Conservation (phyloP, 441 rosid genomes). For the Populus hybrid region DNA sequence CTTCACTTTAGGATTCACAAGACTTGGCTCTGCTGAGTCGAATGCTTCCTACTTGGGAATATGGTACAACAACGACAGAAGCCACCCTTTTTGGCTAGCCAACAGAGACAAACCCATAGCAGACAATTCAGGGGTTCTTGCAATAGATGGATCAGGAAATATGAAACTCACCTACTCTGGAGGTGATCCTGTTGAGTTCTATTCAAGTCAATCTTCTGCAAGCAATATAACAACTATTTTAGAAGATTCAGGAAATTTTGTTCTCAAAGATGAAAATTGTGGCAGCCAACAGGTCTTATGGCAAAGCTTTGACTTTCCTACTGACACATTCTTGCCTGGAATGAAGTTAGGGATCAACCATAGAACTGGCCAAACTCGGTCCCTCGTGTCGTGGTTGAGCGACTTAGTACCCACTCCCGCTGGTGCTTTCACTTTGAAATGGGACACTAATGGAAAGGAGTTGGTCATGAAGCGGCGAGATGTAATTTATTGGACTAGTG, state of each 20-base stretch:
- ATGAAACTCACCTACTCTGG: slow-evolving; percentile 16
- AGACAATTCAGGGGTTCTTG: slow-evolving; percentile 4
- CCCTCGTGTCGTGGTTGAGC: slow-evolving; percentile 26
- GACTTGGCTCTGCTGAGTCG: not conserved
- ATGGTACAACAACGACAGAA: slow-evolving; percentile 5
- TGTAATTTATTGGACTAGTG: slow-evolving; percentile 24
- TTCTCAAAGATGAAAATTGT: not conserved
- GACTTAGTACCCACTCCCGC: slow-evolving; percentile 16
- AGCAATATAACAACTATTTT: slow-evolving; percentile 10
- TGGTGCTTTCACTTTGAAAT: slow-evolving; percentile 23
- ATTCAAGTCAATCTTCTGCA: not conserved
- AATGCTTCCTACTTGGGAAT: slow-evolving; percentile 14
- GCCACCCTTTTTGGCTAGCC: slow-evolving; percentile 28
- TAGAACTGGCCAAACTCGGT: slow-evolving; percentile 9
- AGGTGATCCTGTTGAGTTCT: not conserved
- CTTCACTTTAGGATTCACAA: slow-evolving; percentile 17
- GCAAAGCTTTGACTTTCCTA: slow-evolving; percentile 42
- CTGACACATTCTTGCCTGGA: slow-evolving; percentile 31
- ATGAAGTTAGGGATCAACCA: slow-evolving; percentile 35
- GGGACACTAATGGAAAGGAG: slow-evolving; percentile 10
- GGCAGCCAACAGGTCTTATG: slow-evolving; percentile 17
- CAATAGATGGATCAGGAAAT: slow-evolving; percentile 18
- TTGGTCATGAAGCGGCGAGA: slow-evolving; percentile 18
- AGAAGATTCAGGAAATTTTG: slow-evolving; percentile 13
- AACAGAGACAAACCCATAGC: slow-evolving; percentile 20